A percentile compares a stretch with the other conserved stretches of the same genome.
phyloP scores from a whole-genome alignment of 176 grass and related monocot species.

The Oryza officinalis region DNA sequence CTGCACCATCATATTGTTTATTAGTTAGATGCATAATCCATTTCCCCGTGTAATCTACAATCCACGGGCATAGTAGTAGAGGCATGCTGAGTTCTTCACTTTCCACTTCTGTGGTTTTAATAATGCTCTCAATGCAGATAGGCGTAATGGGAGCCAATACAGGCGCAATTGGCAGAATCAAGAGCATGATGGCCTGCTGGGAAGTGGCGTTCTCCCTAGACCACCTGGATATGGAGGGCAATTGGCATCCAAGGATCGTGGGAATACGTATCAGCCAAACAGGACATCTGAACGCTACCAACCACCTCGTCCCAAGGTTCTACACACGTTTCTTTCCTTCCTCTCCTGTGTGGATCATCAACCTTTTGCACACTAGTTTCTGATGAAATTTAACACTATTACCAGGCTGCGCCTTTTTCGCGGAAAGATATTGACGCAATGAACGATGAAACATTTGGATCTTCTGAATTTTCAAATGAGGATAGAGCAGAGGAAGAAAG shows the following conservation, averaged over 20 bases:
- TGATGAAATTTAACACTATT: constrained; percentile 9
- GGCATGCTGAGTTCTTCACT: neutral
- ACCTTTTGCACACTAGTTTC: constrained; percentile 20
- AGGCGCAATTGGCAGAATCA: constrained; percentile 62
- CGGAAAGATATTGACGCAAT: constrained; percentile 72
- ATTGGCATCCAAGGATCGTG: constrained; percentile 52
- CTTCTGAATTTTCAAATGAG: constrained; percentile 61
- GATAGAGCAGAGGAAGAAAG: constrained; percentile 92
- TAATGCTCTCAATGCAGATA: constrained; percentile 55
- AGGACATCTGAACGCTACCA: constrained; percentile 85
- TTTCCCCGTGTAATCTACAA: neutral
- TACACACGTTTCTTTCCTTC: neutral
- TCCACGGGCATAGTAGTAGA: neutral
- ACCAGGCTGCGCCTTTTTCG: constrained; percentile 61
- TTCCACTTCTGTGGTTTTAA: neutral
- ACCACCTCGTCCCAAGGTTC: constrained; percentile 88
- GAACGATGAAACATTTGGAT: constrained; percentile 98
- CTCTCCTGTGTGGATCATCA: constrained; percentile 1
- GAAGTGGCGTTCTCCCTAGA: constrained; percentile 75
- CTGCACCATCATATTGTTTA: neutral
- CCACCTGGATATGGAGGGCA: constrained; percentile 62
- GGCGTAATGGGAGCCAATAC: constrained; percentile 57
- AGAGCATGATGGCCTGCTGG: constrained; percentile 93
- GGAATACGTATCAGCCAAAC: constrained; percentile 58
- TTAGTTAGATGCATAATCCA: constrained; percentile 9